phyloP scores from a whole-genome alignment of 768 basidiomycete genomes.

The Erythrobasidium yunnanense region DNA sequence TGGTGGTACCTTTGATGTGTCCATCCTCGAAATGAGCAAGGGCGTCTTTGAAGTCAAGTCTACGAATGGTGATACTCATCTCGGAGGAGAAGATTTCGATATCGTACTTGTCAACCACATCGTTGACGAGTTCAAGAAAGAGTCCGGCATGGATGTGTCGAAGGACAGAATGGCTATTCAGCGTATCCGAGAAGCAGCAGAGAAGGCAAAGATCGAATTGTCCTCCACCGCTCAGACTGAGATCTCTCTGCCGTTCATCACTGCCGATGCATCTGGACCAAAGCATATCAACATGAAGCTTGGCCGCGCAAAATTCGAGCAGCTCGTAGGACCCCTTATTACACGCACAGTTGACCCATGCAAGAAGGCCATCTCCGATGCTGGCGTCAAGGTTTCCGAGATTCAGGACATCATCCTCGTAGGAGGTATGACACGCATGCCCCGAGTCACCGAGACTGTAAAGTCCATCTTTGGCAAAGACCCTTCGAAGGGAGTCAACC shows the following conservation, averaged over 20 bases:
- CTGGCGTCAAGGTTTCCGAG: constrained; percentile 81
- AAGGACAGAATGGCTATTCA: constrained; percentile 93
- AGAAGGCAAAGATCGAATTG: constrained; percentile 98
- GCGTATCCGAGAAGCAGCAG: constrained; percentile 95
- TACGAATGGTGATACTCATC: constrained; percentile 96
- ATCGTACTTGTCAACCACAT: constrained; percentile 75
- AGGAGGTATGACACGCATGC: constrained; percentile 98
- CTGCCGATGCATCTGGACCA: constrained; percentile 83
- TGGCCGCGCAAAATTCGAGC: constrained; percentile 78
- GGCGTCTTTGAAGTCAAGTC: constrained; percentile 99
- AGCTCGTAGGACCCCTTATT: constrained; percentile 67
- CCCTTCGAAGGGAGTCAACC: constrained; percentile 97
- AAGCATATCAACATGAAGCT: constrained; percentile 94
- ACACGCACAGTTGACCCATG: constrained; percentile 87
- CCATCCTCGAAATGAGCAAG: constrained; percentile 98
- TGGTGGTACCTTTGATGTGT: constrained; percentile 98
- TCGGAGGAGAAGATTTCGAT: constrained; percentile 96
- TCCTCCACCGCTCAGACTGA: constrained; percentile 92
- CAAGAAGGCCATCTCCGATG: constrained; percentile 91
- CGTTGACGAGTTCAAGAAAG: constrained; percentile 87
- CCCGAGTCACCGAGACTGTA: constrained; percentile 84
- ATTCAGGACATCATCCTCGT: constrained; percentile 96
- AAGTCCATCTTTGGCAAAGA: constrained; percentile 89
- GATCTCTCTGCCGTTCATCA: constrained; percentile 95
- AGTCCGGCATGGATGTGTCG: constrained; percentile 65